Evolutionary conservation across 345 rosid species (phyloP), one percentile per base, ranked within the genome.

Genomic region (Salix caprea): DNA sequence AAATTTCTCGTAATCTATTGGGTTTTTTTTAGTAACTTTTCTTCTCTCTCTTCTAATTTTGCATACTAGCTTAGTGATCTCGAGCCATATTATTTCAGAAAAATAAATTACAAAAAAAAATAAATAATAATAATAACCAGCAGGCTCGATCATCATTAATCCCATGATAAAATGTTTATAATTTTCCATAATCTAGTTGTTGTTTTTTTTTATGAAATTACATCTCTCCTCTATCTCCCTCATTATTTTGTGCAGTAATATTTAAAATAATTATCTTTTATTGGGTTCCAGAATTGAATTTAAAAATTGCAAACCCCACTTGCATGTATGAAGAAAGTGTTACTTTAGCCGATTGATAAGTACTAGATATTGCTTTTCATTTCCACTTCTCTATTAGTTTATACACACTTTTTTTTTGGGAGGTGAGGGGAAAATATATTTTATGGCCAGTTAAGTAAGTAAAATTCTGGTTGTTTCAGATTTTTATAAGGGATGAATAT

Each of bases 401-500:
- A 34, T 34, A 34, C 37, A 34, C 37, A 34, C 37, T 5, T 34
- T 34, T 5, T 4, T 34, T 34, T 34, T 34, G 5, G 37, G 6
- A 32, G 34, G 34, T 4, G 34, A 32, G 34, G 5, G 34, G 1
- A 32, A 32, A 32, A 32, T 32, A 32, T 32, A 4, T 32, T 32
- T 32, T 32, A 32, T 4, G 0, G 4, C 0, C 4, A 32, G 34
- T 4, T 4, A 4, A 32, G 5, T 4, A 4, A 32, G 0, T 32
- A 32, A 32, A 32, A 32, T 32, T 1, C 5, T 0, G 0, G 5
- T 32, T 32, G 0, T 34, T 5, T 1, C 0, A 34, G 1, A 5
- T 5, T 34, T 34, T 34, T 5, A 34, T 5, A 34, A 34, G 1
- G 6, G 1, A 34, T 34, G 0, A 0, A 5, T 5, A 34, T 34